Evolutionary conservation across 2,329 filamentous ascomycete species (phyloP).

Genomic region (Leptographium lundbergii): DNA sequence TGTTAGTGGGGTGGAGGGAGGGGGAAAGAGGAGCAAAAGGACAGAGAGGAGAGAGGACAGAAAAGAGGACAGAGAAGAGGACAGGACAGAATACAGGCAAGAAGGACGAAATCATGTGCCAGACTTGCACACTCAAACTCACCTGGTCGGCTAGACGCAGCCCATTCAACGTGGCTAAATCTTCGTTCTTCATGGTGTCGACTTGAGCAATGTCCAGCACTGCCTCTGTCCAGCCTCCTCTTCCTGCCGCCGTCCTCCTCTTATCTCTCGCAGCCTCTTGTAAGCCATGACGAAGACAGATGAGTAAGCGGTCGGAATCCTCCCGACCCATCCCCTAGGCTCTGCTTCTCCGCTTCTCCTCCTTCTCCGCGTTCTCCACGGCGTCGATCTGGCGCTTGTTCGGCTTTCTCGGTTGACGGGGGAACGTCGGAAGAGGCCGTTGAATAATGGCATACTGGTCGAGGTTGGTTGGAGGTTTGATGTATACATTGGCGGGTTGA

Average conservation of each 20-base stretch:
- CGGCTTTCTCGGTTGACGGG: background rate
- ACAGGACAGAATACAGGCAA: background rate
- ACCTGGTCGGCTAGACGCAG: background rate
- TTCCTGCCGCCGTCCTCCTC: no score
- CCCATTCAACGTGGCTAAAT: background rate
- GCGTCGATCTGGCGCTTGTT: no score
- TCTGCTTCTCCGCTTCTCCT: background rate
- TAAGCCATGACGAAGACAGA: background rate
- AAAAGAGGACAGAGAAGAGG: background rate
- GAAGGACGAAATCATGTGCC: no score
- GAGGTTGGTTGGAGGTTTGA: no score
- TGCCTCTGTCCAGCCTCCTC: no score
- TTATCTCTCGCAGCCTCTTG: background rate
- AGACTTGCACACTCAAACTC: background rate
- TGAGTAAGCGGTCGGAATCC: background rate
- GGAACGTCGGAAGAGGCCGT: background rate
- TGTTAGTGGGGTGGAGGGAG: background rate
- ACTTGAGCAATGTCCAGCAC: no score
- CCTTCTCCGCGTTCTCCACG: slow-evolving; percentile 4
- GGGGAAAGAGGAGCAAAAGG: background rate
- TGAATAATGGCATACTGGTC: no score
- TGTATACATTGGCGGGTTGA: no score
- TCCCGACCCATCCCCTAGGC: background rate
- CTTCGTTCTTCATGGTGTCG: background rate
- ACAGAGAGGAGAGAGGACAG: background rate